Evolutionary conservation across 495 filamentous ascomycete genomes (phyloP), one percentile per base, ranked within the genome.

Genomic region (Neurospora sp.): DNA sequence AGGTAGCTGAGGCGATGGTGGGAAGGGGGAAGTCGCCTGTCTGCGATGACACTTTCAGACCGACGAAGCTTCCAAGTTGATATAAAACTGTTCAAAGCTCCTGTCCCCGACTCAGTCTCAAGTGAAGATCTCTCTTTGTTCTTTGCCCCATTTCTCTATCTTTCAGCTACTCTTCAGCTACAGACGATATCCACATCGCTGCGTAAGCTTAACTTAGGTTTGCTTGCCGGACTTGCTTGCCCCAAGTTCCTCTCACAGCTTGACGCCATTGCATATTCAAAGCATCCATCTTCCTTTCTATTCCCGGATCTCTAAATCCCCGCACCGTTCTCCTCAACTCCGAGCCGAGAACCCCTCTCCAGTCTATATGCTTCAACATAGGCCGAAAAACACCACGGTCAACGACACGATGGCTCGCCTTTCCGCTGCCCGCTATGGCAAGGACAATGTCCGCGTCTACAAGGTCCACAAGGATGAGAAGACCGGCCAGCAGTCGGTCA

Each of bases 391-490:
- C 20, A 69, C 62, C 40, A 62, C 20, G 10, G n/a, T 23, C 10
- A 54, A 54, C 20, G 69, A 39, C 80, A 80, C 76, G 75, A 89
- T 90, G 88, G 82, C 89, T 72, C 82, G 85, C 78, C 84, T 96
- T 72, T 86, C 90, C 74, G 86, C 92, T 80, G 93, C 93, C 79
- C 90, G 91, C 78, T 96, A 96, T 83, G 93, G 93, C 85, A 96
- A 96, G 90, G 95, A 98, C 88, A 98, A 99, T 87, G 91, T 99
- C 87, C 94, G 96, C 79, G 91, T 99, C 75, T 95, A 91, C 88
- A 98, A 99, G 84, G 93, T 97, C 78, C 87, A 96, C 77, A 87
- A 88, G 73, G 90, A 98, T 80, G 88, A 89, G 79, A 85, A 88
- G 78, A 91, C 92, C 14, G 89, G 90, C 39, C 85, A 87, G 4